Evolutionary conservation across 495 filamentous ascomycete genomes (phyloP), one percentile per base, ranked within the genome.

Genomic region (Daldinia bambusicola): DNA sequence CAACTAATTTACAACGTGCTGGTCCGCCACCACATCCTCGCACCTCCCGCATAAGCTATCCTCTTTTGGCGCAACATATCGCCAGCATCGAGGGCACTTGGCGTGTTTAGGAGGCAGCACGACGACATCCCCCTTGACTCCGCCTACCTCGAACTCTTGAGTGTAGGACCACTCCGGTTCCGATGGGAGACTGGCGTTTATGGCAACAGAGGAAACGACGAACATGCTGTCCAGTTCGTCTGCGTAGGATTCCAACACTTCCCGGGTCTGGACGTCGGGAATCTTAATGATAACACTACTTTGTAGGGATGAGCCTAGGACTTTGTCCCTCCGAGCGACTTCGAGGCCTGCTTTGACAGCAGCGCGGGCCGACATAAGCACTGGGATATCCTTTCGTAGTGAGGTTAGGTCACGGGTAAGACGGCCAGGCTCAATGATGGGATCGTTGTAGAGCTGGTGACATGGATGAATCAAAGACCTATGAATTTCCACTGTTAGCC

Each of bases 11-110:
- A 26, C 26, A 26, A 26, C 26, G 26, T 3, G 1, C 3, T 26
- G 26, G 26, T 1, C 26, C 26, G 26, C 26, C 3, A 26, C 26
- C 26, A 26, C 26, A 26, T 26, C 26, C 1, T 26, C 26, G 26
- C 26, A 26, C 26, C 26, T 1, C 26, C 26, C 3, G 26, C 26
- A 26, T 26, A 26, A 3, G 1, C 26, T 26, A 1, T 26, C 26
- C 26, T 26, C 26, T 26, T 78, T 75, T 9, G 81, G 79, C 26
- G 86, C 84, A 18, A 88, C 85, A 80, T 91, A 97, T 62, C 90
- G 87, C 95, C 95, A 98, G 81, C 95, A 98, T 50, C 95, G 86
- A 2, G 87, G 84, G 72, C 95, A 98, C 75, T 98, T 98, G 48
- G 69, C 66, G 4, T 87, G 81, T 65, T 82, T 82, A 0, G 94